Evolutionary conservation across 2,329 filamentous ascomycete species (phyloP).

Genomic region (Monilinia fructigena): DNA sequence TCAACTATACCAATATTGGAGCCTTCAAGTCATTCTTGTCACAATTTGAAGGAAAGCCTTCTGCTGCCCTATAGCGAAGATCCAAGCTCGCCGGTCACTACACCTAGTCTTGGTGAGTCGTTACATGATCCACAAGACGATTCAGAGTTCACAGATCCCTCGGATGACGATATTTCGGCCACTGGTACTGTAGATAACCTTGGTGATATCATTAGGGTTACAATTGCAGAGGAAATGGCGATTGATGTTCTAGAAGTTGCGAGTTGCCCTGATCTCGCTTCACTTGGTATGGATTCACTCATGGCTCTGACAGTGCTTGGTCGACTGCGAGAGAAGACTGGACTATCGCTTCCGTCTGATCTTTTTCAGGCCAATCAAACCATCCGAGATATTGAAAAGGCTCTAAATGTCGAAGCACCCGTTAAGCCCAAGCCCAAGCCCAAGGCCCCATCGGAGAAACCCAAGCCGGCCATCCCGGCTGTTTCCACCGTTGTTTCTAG

Average conservation of each 20-base stretch:
- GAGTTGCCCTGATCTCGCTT: conserved; percentile 53
- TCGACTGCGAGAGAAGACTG: conserved; percentile 54
- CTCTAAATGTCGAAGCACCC: conserved; percentile 51
- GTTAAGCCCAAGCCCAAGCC: conserved; percentile 31
- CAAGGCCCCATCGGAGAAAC: conserved; percentile 8
- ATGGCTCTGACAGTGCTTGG: conserved; percentile 57
- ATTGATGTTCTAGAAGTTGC: conserved; percentile 64
- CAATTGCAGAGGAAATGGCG: conserved; percentile 70
- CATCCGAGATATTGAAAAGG: conserved; percentile 64
- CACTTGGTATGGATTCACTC: conserved; percentile 58
- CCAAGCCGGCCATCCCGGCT: conserved; percentile 34
- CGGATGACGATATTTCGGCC: conserved; percentile 53
- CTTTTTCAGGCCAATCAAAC: conserved; percentile 61
- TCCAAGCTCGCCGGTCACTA: conserved; percentile 17
- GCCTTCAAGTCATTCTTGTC: conserved; percentile 46
- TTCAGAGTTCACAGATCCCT: conserved; percentile 41
- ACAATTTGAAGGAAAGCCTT: conserved; percentile 41
- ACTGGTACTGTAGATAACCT: conserved; percentile 49
- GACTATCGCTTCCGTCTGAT: conserved; percentile 55
- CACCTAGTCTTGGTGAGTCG: conserved; percentile 16
- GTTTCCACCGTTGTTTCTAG: conserved; percentile 45
- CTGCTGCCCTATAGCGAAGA: conserved; percentile 22
- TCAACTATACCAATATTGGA: conserved; percentile 53
- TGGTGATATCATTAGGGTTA: conserved; percentile 58
- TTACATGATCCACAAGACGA: conserved; percentile 36